Percentiles rank a stretch among this genome's conserved stretches.
These are phyloP conservation scores for Rhodosorus marinus DNA, from an alignment of 23 red algal species.

Conservation along the genomic window DNA sequence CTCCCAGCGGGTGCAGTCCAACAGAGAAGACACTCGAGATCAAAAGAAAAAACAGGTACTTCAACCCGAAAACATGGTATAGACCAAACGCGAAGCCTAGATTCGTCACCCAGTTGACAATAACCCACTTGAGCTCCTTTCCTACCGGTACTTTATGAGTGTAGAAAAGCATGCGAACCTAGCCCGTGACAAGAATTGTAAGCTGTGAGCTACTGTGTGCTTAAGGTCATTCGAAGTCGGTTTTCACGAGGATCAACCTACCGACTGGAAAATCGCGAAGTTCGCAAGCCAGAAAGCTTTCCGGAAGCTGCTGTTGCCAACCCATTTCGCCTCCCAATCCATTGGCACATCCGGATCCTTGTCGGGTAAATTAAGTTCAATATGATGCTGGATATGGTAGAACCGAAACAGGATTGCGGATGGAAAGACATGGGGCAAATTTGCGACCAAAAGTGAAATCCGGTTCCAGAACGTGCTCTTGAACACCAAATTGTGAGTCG, in stretches of 20 bases:
- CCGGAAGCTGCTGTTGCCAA: conserved; percentile 66
- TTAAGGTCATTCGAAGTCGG: too few relatives aligned
- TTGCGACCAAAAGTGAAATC: conserved; percentile 44
- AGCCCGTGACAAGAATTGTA: too few relatives aligned
- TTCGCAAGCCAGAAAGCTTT: conserved; percentile 84
- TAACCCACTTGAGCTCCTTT: conserved; percentile 41
- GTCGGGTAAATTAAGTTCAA: conserved; percentile 77
- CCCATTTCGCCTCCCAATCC: conserved; percentile 71
- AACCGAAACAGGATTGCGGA: conserved; percentile 94
- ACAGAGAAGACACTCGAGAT: conserved; percentile 49
- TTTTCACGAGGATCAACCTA: too few relatives aligned
- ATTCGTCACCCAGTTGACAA: conserved; percentile 17
- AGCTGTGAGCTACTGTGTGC: too few relatives aligned
- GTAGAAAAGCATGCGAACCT: conserved; percentile 51
- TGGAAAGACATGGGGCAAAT: conserved; percentile 79
- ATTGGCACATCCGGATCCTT: conserved; percentile 85
- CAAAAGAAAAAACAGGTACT: conserved; percentile 33
- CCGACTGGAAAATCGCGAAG: conserved; percentile 65
- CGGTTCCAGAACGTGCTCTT: conserved; percentile 34
- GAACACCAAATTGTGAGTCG: conserved; percentile 92
- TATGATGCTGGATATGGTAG: conserved; percentile 98
- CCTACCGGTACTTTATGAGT: conserved; percentile 45
- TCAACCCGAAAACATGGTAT: conserved; percentile 9
- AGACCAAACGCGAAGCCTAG: conserved; percentile 4
- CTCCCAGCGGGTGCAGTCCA: conserved; percentile 92